Percentiles rank a stretch among this genome's conserved stretches.
phyloP scores from a whole-genome alignment of 371 early-diverging fungal genomes.

The Choanephora cucurbitarum region DNA sequence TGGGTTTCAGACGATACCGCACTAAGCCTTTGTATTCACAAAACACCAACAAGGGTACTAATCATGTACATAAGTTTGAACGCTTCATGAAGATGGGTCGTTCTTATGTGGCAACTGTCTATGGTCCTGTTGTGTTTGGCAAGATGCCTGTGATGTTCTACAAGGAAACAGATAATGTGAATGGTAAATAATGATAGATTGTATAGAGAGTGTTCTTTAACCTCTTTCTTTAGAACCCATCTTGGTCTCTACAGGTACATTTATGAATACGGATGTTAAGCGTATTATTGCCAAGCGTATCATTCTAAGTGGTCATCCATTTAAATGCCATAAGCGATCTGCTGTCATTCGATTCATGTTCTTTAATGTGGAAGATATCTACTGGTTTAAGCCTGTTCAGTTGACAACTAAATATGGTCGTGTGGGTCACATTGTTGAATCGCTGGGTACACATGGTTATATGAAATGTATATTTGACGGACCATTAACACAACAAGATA shows the following conservation, averaged over 20 bases:
- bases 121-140: constrained; percentile 89
- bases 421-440: constrained; percentile 89
- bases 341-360: constrained; percentile 97
- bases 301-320: constrained; percentile 93
- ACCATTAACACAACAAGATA: constrained; percentile 90
- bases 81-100: constrained; percentile 81
- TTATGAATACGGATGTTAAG: constrained; percentile 75
- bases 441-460: constrained; percentile 96
- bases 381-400: constrained; percentile 94
- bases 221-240: constrained; percentile 67
- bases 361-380: constrained; percentile 86
- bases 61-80: constrained; percentile 94
- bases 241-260: constrained; percentile 79
- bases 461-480: constrained; percentile 96
- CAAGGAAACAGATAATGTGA: constrained; percentile 62
- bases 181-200: constrained; percentile 39
- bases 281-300: constrained; percentile 94
- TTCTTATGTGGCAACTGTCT: constrained; percentile 79
- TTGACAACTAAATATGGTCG: constrained; percentile 89
- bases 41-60: constrained; percentile 76
- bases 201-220: too few relatives aligned
- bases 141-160: constrained; percentile 76
- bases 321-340: constrained; percentile 87
- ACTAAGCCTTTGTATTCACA: constrained; percentile 88
- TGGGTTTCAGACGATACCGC: constrained; percentile 87